Base-by-base conservation (phyloP, 257 asterid genomes). In the Jaltomata sinuosa region DNA sequence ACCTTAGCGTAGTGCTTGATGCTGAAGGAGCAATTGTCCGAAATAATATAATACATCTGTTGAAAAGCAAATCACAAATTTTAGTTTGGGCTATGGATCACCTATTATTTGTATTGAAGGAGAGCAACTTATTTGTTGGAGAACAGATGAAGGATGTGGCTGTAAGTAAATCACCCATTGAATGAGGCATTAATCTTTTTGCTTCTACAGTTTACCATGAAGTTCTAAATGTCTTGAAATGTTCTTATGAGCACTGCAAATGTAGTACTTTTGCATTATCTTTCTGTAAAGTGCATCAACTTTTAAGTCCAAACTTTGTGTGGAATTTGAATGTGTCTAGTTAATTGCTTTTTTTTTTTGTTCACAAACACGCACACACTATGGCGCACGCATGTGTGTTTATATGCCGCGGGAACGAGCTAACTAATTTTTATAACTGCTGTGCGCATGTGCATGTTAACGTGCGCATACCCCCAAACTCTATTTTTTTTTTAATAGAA, bases 1-100 rank as follows among this genome's bases (percentile, higher is more conserved):
- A 74, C 87, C 79, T 72, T 86, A 91, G 62, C 87, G 84, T 90
- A 91, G 93, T 83, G 89, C 84, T 88, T 57, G 86, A 87, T 88
- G 78, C 85, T 83, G 90, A 83, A 83, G 91, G 87, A 87, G 86
- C 84, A 69, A 72, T 85, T 62, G 80, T 81, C 88, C 84, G 52
- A 80, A 88, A 90, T 91, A 90, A 87, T 89, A 85, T 86, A 76
- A 42, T 45, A 85, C 84, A 52, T 80, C 72, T 82, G 67, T 78
- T 82, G 82, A 77, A 84, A 22, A 57, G 77, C 50, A 74, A 54
- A 79, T 64, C 32, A 85, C 83, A 49, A 76, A 76, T 88, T 85
- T 84, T 85, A 84, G 84, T 80, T 76, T 84, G 40, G 68, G 85
- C 78, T 81, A 84, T 86, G 86, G 85, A 84, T 90, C 84, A 79